phyloP scores from a whole-genome alignment of 768 basidiomycete genomes.

The Suillus bovinus region DNA sequence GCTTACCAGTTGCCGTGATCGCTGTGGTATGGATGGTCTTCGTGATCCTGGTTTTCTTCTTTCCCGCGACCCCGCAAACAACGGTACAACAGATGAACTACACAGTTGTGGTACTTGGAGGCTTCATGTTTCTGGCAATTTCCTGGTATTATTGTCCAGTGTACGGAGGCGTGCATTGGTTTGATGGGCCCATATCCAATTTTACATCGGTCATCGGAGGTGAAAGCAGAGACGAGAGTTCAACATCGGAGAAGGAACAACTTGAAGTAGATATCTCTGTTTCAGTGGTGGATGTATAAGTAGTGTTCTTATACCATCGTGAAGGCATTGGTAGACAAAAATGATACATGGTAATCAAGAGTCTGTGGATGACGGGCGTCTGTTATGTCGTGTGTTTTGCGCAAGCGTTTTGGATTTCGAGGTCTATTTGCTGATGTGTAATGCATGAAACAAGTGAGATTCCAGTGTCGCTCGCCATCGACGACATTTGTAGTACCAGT shows the following conservation, averaged over 20 bases:
- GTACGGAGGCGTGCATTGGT: constrained; percentile 31
- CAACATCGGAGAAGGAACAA: background rate
- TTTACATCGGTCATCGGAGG: background rate
- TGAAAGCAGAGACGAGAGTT: background rate
- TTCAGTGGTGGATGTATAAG: background rate
- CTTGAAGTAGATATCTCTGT: background rate
- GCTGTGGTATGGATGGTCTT: constrained; percentile 39
- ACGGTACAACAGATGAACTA: background rate
- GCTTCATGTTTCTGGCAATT: constrained; percentile 24
- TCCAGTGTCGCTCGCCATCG: background rate
- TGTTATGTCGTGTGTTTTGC: too few relatives aligned
- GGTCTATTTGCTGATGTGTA: too few relatives aligned
- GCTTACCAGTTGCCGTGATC: constrained; percentile 31
- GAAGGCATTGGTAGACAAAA: background rate
- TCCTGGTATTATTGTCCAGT: constrained; percentile 15
- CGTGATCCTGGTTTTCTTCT: constrained; percentile 32
- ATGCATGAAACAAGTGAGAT: background rate
- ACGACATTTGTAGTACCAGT: background rate
- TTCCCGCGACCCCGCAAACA: constrained; percentile 7
- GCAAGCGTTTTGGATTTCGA: too few relatives aligned
- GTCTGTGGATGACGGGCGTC: too few relatives aligned
- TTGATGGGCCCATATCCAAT: constrained; percentile 27
- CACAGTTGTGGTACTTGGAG: constrained; percentile 28
- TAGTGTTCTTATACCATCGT: background rate
- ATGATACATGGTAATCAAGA: background rate